Base-by-base conservation (phyloP, 2,329 filamentous ascomycete species). In the Dothidotthia symphoricarpi region DNA sequence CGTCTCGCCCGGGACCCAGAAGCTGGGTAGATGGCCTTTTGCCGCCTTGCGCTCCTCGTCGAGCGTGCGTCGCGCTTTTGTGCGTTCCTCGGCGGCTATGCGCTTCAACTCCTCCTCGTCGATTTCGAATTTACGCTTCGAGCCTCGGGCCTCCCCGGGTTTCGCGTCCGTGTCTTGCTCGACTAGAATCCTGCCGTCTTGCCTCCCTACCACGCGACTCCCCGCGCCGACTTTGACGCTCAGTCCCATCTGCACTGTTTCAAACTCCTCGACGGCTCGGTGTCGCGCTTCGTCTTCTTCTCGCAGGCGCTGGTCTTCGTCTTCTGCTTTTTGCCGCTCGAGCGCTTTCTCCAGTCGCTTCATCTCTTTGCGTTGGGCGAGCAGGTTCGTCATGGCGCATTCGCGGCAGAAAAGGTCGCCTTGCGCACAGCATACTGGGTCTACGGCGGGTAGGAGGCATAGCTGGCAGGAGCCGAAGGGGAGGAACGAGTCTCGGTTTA, bases 401-500 rank as follows among this genome's bases (percentile, higher is more conserved):
- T 97, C 93, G 53, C 88, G 83, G 67, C 91, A 98, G 72, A 97
- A 97, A 11, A 98, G 75, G 66, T 97, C 90, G 45, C 91, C 91
- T 10, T 49, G 46, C 2, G 69, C 73, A 67, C 91, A 97, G 15
- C 88, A 82, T 24, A 96, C 88, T 1, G 93, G 90, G 31, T 88
- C 81, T 19, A 84, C 80, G 14, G 90, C 86, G 6, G 84, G 79
- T 43, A 89, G 80, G 12, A 97, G 82, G 61, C 91, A 98, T 17
- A 98, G 76, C 36, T 84, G 81, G 71, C 91, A 98, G 15, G 85
- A 88, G 36, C 85, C 88, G 65, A 97, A 95, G 4, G 88, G 84
- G 9, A 97, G 81, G 67, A 95, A 97, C 39, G 87, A 93, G 63
- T 97, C 93, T 59, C 91, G 85, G 15, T 80, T 83, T 24, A 97